Evolutionary conservation across 176 grass and related monocot species (phyloP).

Genomic region (Puccinellia tenuiflora): DNA sequence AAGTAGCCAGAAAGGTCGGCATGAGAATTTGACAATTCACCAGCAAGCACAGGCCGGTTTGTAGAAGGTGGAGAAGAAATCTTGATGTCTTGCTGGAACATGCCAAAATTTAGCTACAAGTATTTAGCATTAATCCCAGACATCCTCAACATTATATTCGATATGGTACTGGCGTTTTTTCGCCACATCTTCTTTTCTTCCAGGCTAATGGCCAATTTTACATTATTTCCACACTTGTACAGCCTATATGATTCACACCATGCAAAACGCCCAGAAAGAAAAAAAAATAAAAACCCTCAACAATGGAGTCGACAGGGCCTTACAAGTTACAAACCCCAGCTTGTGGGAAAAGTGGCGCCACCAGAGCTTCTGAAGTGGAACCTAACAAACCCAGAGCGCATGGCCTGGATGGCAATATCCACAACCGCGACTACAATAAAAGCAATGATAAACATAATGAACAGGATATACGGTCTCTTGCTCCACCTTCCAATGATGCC

Average conservation of each 20-base stretch:
- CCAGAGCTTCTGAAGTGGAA: constrained; percentile 33
- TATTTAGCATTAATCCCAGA: background rate
- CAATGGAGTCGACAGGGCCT: background rate
- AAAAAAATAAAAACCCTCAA: background rate
- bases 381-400: constrained; percentile 21
- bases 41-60: background rate
- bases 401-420: constrained; percentile 28
- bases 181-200: background rate
- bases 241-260: constrained; percentile 13
- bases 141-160: background rate
- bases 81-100: background rate
- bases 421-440: constrained; percentile 2
- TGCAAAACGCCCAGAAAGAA: background rate
- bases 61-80: background rate
- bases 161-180: background rate
- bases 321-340: constrained; percentile 34
- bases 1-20: background rate
- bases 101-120: background rate
- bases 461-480: constrained; percentile 37
- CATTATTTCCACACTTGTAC: constrained; percentile 17
- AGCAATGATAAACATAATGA: constrained; percentile 21
- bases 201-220: background rate
- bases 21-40: background rate
- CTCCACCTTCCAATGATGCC: constrained; percentile 43
- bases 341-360: constrained; percentile 41